Evolutionary conservation across 1,284 basidiomycete genomes (phyloP), one percentile per base, ranked within the genome.

Genomic region (Lignosus rhinocerotis): DNA sequence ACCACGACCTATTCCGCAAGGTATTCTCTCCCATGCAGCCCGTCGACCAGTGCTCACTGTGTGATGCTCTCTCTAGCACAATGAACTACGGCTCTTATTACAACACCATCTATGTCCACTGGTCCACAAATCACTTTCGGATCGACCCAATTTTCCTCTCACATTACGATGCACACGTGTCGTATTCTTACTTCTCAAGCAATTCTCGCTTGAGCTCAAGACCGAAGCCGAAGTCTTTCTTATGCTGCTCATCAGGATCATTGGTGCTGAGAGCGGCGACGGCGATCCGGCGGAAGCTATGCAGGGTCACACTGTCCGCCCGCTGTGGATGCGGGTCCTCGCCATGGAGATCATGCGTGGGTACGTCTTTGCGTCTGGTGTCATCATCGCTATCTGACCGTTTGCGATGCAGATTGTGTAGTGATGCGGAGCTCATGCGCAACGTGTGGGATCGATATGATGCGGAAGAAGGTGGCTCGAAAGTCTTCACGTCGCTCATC

Each of bases 291-390:
- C 66, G 0, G 71, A 72, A 10, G 65, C 60, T 47, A 56, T 58
- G 3, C 69, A 69, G 48, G 62, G 65, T 12, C 73, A 78, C 25
- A 60, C 68, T 21, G 72, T 78, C 14, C 80, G 86, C 31, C 91
- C 93, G 0, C 74, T 80, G 34, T 97, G 95, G 95, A 90, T 94
- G 80, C 80, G 94, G 17, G 93, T 96, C 0, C 80, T 98, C 3
- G 88, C 92, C 1, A 88, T 96, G 84, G 95, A 98, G 72, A 92
- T 96, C 46, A 86, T 96, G 76, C 81, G 94, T 69, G 94, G 93
- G 90, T 82, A 55, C 56, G 76, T 67, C 36, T 38, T 30, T n/a
- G 17, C n/a, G 6, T 52, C 36, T 39, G 33, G 34, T n/a, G 16
- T 34, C 48, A 16, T 33, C 17, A 30, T 49, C 49, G 42, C 51